Conservation (phyloP, 75 land plant species). For the Larix kaempferi region DNA sequence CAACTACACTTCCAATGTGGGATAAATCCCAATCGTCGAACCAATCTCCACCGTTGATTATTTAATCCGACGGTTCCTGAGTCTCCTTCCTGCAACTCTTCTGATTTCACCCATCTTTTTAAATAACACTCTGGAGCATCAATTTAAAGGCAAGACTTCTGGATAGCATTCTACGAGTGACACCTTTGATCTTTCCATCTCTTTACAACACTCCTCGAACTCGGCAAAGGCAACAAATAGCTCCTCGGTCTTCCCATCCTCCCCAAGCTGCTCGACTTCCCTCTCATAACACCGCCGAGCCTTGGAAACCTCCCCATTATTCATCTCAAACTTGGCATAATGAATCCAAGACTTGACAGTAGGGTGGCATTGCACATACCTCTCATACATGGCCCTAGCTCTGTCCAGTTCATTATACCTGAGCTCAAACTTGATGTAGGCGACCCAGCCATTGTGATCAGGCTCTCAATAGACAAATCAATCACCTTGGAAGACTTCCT, state of each 20-base stretch:
- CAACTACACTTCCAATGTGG: too few species aligned
- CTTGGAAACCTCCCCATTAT: conserved; percentile 68
- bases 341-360: conserved; percentile 61
- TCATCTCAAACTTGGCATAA: conserved; percentile 88
- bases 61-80: too few species aligned
- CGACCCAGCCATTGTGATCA: conserved; percentile 85
- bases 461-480: conserved; percentile 90
- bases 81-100: too few species aligned
- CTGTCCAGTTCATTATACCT: conserved; percentile 80
- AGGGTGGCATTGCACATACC: conserved; percentile 74
- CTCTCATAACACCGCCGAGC: conserved; percentile 70
- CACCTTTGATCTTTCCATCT: conserved; percentile 69
- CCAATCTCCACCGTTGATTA: too few species aligned
- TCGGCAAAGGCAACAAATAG: conserved; percentile 93
- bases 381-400: conserved; percentile 70
- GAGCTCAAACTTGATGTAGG: conserved; percentile 86
- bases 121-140: too few species aligned
- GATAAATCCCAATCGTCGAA: too few species aligned
- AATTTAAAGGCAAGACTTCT: too few species aligned
- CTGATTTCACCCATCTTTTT: too few species aligned
- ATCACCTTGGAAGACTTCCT: too few species aligned
- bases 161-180: too few species aligned
- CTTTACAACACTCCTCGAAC: conserved; percentile 93
- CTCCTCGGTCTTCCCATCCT: conserved; percentile 77
- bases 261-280: conserved; percentile 70